phyloP scores from a whole-genome alignment of 768 basidiomycete species.

The Pleurotus giganteus region DNA sequence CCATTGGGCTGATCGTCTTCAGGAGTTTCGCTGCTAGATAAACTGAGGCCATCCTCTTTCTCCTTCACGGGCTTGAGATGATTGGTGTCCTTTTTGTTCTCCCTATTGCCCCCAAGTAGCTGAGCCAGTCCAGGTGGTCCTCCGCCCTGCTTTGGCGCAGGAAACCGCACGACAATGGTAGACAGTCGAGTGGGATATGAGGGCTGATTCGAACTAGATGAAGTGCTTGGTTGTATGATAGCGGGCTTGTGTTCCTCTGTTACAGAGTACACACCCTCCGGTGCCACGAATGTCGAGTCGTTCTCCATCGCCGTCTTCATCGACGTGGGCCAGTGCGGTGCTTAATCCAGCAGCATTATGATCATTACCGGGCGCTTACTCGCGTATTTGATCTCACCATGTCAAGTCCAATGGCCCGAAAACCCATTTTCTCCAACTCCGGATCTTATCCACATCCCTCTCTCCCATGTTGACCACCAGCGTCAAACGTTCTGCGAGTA shows the following conservation, averaged over 20 bases:
- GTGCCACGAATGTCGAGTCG: slow-evolving; percentile 83
- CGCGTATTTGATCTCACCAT: too few relatives aligned
- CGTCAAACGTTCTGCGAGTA: slow-evolving; percentile 24
- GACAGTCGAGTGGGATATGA: slow-evolving; percentile 62
- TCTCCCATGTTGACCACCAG: slow-evolving; percentile 36
- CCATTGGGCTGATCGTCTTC: slow-evolving; percentile 51
- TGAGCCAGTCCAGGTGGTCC: slow-evolving; percentile 61
- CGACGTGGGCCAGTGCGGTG: slow-evolving; percentile 6
- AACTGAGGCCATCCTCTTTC: slow-evolving; percentile 62
- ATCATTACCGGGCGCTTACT: background rate
- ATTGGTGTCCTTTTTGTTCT: slow-evolving; percentile 55
- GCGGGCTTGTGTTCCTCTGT: slow-evolving; percentile 82
- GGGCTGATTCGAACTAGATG: slow-evolving; percentile 32
- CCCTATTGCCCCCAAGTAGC: slow-evolving; percentile 66
- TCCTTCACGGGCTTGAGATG: slow-evolving; percentile 23
- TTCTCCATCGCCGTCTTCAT: slow-evolving; percentile 59
- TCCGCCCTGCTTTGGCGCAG: slow-evolving; percentile 48
- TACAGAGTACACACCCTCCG: slow-evolving; percentile 87
- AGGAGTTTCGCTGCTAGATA: slow-evolving; percentile 81
- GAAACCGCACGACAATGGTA: slow-evolving; percentile 61
- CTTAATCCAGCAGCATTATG: background rate
- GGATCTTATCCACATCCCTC: slow-evolving; percentile 41
- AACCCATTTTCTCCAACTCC: slow-evolving; percentile 16
- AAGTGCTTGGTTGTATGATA: slow-evolving; percentile 37
- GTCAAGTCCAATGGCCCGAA: background rate